phyloP scores from a whole-genome alignment of 768 basidiomycete species.

The Butyriboletus loyo region DNA sequence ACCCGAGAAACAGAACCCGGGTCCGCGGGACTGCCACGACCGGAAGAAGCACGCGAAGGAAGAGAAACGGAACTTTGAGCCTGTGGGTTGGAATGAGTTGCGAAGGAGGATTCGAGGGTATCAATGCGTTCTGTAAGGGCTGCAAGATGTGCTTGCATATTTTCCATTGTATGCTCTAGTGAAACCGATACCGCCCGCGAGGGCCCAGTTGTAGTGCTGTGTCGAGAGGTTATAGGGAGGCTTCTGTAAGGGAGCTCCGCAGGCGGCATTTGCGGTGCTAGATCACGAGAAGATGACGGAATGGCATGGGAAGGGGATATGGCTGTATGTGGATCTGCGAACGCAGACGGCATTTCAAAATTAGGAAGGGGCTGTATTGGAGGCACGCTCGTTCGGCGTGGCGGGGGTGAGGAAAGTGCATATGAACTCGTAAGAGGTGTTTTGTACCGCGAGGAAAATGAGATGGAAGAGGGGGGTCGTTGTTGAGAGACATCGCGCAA shows the following conservation, averaged over 20 bases:
- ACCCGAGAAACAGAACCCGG: slow-evolving; percentile 22
- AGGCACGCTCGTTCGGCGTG: slow-evolving; percentile 45
- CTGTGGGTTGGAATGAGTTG: slow-evolving; percentile 27
- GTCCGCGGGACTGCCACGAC: slow-evolving; percentile 43
- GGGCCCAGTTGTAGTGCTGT: slow-evolving; percentile 35
- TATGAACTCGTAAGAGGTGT: slow-evolving; percentile 69
- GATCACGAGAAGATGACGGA: slow-evolving; percentile 38
- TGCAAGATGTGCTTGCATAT: slow-evolving; percentile 76
- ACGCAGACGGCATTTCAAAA: slow-evolving; percentile 74
- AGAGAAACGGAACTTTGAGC: slow-evolving; percentile 40
- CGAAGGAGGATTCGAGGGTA: slow-evolving; percentile 48
- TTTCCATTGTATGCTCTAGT: slow-evolving; percentile 76
- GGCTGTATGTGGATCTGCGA: slow-evolving; percentile 45
- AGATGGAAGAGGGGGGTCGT: slow-evolving; percentile 67
- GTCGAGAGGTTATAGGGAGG: slow-evolving; percentile 34
- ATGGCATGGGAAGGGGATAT: slow-evolving; percentile 38
- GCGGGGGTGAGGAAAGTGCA: slow-evolving; percentile 53
- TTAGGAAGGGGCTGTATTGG: slow-evolving; percentile 68
- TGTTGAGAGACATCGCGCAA: slow-evolving; percentile 38
- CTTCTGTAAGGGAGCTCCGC: slow-evolving; percentile 35
- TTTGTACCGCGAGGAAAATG: slow-evolving; percentile 71
- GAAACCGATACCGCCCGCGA: slow-evolving; percentile 33
- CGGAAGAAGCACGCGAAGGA: slow-evolving; percentile 38
- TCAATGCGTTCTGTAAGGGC: slow-evolving; percentile 84
- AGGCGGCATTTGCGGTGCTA: slow-evolving; percentile 37